A percentile compares a stretch with the other conserved stretches of the same genome.
Evolutionary conservation across 352 stramenopile species (phyloP).

Genomic region (Globisporangium sylvaticum): DNA sequence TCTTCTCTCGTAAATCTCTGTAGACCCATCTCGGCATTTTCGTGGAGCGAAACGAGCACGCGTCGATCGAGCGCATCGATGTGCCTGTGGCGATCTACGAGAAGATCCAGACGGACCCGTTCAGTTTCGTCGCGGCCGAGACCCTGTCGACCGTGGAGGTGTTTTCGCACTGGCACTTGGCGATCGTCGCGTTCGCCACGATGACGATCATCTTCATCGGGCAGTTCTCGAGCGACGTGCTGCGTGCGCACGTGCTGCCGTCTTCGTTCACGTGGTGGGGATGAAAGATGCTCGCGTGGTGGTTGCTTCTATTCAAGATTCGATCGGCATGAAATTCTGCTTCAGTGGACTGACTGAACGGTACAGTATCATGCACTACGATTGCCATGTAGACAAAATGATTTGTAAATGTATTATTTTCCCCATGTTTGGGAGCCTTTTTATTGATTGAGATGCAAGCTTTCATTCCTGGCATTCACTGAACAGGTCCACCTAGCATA

Average conservation of each 20-base stretch:
- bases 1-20: no score
- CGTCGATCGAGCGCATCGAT: slow-evolving; percentile 47
- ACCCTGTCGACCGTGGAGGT: slow-evolving; percentile 78
- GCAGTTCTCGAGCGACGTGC: slow-evolving; percentile 70
- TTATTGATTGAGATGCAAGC: not conserved
- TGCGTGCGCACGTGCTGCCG: slow-evolving; percentile 58
- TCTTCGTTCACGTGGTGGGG: slow-evolving; percentile 55
- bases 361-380: not conserved
- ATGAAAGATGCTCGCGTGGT: not conserved
- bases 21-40: slow-evolving; percentile 54
- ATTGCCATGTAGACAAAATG: not conserved
- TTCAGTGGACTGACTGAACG: not conserved
- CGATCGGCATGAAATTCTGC: not conserved
- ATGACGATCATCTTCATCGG: slow-evolving; percentile 87
- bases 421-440: not conserved
- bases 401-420: slow-evolving; percentile 1
- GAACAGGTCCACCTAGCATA: not conserved
- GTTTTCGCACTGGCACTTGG: slow-evolving; percentile 81
- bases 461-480: not conserved
- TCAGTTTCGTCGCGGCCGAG: slow-evolving; percentile 85
- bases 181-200: slow-evolving; percentile 63
- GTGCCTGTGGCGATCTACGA: slow-evolving; percentile 69
- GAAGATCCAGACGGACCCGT: slow-evolving; percentile 81
- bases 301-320: not conserved
- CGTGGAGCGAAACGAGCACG: slow-evolving; percentile 52